These are phyloP conservation scores for Globisporangium okanoganense DNA, from an alignment of 352 stramenopile genomes.

Conservation along the genomic window DNA sequence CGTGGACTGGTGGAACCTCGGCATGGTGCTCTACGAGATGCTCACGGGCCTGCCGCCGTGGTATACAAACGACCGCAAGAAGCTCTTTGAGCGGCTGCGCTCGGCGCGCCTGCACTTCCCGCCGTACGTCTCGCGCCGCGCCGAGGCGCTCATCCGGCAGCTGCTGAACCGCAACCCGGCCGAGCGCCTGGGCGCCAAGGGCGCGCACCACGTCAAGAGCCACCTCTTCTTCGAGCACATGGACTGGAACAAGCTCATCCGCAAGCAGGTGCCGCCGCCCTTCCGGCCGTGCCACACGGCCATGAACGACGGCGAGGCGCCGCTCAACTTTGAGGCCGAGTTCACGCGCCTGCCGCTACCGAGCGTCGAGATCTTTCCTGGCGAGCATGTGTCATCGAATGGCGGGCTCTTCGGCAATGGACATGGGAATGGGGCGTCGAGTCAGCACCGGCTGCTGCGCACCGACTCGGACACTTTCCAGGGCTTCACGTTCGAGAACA, in stretches of 20 bases:
- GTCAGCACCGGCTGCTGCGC: conserved; percentile 21
- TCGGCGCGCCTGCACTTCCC: conserved; percentile 81
- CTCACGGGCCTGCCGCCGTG: conserved; percentile 78
- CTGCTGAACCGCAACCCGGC: conserved; percentile 77
- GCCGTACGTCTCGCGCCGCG: conserved; percentile 72
- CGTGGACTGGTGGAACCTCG: conserved; percentile 93
- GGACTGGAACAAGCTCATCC: conserved; percentile 58
- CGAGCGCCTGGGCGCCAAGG: conserved; percentile 63
- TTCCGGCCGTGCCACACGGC: conserved; percentile 75
- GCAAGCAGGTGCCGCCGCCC: conserved; percentile 58
- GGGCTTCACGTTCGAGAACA: conserved; percentile 78
- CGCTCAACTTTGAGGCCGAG: conserved; percentile 83
- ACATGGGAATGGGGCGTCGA: conserved; percentile 2
- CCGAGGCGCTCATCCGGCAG: conserved; percentile 73
- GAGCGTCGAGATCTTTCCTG: conserved; percentile 39
- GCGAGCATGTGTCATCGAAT: conserved; percentile 10
- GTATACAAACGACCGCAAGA: conserved; percentile 89
- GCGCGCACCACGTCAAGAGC: conserved; percentile 61
- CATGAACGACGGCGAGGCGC: conserved; percentile 67
- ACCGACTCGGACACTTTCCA: conserved; percentile 75
- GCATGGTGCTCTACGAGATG: conserved; percentile 84
- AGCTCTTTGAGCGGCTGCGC: conserved; percentile 82
- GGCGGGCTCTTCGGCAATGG: not conserved
- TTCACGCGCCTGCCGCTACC: conserved; percentile 84
- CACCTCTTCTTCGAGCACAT: conserved; percentile 80